Evolutionary conservation across 305 asterid species (phyloP), one percentile per base, ranked within the genome.

Genomic region (Fraxinus dipetala): DNA sequence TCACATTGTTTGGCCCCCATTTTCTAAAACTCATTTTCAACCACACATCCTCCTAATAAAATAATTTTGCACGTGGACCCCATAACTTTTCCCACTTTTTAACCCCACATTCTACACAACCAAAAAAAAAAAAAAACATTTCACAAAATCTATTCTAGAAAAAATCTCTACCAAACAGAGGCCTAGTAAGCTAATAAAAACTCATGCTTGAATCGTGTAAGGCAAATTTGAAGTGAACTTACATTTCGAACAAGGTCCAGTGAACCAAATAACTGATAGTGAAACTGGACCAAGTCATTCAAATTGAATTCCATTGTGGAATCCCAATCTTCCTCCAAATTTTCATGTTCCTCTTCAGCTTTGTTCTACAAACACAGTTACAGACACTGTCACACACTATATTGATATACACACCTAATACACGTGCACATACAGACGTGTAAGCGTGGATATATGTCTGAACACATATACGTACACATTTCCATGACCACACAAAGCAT

Each of bases 231-330:
- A 28, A 36, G 51, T 74, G 30, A 20, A 80, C 94, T 84, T 85
- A 91, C 95, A 69, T 31, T 81, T 85, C 85, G 88, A 85, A 88
- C 83, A 77, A 94, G 94, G 88, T 93, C 97, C 72, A 81, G 75
- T 26, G 98, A 94, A 67, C 98, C 98, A 88, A 94, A 96, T 85
- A 96, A 84, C 87, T 87, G 92, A 79, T 86, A 91, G 85, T 96
- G 97, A 81, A 93, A 86, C 76, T 85, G 79, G 89, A 95, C 90
- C 80, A 91, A 87, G 75, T 89, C 93, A 86, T 85, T 92, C 88
- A 93, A 85, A 82, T 88, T 79, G 6, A 89, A 85, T 26, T 90
- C 98, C 79, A 91, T 89, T 31, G 89, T 87, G 81, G 72, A 78
- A 73, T 89, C 85, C 98, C 98, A 96, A 32, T 89, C 91, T 34